Percentiles rank a stretch among this genome's conserved stretches.
Conservation (phyloP, 2,329 filamentous ascomycete genomes). For the Pseudopithomyces chartarum region DNA sequence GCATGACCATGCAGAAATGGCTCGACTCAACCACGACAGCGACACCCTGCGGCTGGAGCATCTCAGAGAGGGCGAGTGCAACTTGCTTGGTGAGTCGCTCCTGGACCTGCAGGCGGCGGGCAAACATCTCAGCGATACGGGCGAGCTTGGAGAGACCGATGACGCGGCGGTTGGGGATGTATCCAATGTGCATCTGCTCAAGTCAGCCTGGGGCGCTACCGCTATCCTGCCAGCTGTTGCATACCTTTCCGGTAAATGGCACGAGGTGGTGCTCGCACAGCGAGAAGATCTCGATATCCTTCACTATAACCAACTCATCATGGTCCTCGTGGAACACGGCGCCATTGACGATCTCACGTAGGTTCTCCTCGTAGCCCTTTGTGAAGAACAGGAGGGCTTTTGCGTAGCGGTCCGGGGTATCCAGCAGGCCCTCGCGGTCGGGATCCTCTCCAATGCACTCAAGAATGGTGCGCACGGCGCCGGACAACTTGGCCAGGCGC, state of each 20-base stretch:
- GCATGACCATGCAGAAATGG: slow-evolving; percentile 98
- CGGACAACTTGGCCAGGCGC: slow-evolving; percentile 64
- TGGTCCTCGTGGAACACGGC: slow-evolving; percentile 97
- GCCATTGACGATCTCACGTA: slow-evolving; percentile 86
- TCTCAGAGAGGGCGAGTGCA: slow-evolving; percentile 88
- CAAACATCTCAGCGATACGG: slow-evolving; percentile 96
- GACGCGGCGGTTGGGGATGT: slow-evolving; percentile 89
- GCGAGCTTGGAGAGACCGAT: slow-evolving; percentile 96
- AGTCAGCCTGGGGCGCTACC: slow-evolving; percentile 9
- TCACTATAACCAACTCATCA: slow-evolving; percentile 96
- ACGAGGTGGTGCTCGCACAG: slow-evolving; percentile 98
- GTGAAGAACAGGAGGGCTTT: slow-evolving; percentile 97
- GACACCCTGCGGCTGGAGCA: slow-evolving; percentile 91
- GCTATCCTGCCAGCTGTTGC: not conserved
- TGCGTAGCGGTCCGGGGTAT: slow-evolving; percentile 82
- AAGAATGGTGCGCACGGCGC: slow-evolving; percentile 66
- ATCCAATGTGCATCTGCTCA: slow-evolving; percentile 93
- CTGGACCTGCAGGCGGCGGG: slow-evolving; percentile 90
- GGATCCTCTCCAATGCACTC: slow-evolving; percentile 71
- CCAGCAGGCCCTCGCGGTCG: slow-evolving; percentile 65
- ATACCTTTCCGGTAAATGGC: slow-evolving; percentile 91
- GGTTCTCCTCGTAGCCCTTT: slow-evolving; percentile 94
- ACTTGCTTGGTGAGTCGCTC: slow-evolving; percentile 96
- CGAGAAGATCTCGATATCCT: slow-evolving; percentile 94
- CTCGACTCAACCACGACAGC: slow-evolving; percentile 97